These are phyloP conservation scores for Plenodomus tracheiphilus DNA, from an alignment of 2,329 filamentous ascomycete species.

Conservation along the genomic window DNA sequence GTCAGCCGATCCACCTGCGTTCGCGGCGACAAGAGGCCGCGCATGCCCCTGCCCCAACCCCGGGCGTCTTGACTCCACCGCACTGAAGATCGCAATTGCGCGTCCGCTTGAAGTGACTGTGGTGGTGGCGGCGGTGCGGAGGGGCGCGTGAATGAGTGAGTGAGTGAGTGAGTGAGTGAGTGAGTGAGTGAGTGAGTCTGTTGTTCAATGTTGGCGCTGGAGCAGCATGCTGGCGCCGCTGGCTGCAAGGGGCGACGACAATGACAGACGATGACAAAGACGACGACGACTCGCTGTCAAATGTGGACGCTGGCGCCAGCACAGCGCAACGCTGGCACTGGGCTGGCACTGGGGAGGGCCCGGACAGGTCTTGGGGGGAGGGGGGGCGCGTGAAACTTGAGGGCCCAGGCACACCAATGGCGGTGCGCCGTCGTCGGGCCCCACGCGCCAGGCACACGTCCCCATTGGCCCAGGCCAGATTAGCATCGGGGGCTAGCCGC, in stretches of 20 bases:
- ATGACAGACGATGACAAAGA: no score
- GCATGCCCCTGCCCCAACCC: slow-evolving; percentile 21
- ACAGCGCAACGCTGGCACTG: slow-evolving; percentile 8
- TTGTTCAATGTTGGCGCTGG: slow-evolving; percentile 1
- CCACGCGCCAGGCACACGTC: slow-evolving; percentile 20
- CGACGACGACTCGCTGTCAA: slow-evolving; percentile 11
- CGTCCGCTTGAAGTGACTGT: slow-evolving; percentile 12
- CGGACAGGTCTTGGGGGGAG: slow-evolving; percentile 3
- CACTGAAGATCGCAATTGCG: slow-evolving; percentile 36
- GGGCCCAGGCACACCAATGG: slow-evolving; percentile 40
- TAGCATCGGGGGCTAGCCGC: slow-evolving; percentile 23
- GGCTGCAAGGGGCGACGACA: no score
- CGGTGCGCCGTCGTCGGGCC: neutral
- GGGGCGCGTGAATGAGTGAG: no score
- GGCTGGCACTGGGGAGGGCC: neutral
- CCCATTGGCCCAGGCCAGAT: slow-evolving; percentile 31
- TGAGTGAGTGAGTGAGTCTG: neutral
- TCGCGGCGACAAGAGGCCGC: slow-evolving; percentile 28
- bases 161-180: neutral
- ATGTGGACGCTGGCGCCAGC: slow-evolving; percentile 12
- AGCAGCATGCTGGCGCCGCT: neutral
- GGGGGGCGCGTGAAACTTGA: slow-evolving; percentile 22
- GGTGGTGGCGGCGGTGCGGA: no score
- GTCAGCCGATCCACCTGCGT: slow-evolving; percentile 17
- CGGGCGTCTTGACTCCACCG: slow-evolving; percentile 16